Evolutionary conservation across 2,329 filamentous ascomycete genomes (phyloP), one percentile per base, ranked within the genome.

Genomic region (Fusarium miscanthi): DNA sequence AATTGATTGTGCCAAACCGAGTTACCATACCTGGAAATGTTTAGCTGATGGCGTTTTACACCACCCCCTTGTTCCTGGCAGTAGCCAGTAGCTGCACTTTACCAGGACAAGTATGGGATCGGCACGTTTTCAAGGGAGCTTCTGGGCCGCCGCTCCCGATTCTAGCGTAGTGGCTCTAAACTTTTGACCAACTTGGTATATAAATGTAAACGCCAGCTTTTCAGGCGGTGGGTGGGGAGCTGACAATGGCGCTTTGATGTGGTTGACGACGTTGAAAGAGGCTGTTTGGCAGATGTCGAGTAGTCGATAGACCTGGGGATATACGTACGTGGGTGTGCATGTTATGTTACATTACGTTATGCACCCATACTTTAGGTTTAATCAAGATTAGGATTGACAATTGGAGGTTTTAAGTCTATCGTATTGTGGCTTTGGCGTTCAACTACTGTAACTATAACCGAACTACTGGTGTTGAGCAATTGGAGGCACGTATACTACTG

Each of bases 151-250:
- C 52, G 59, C 40, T 66, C 65, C 60, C 57, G 48, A 48, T 33
- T 43, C 51, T 69, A 59, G 56, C 37, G 69, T 41, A 3, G 54
- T 64, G 40, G 43, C 53, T 40, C 57, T 19, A 48, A 21, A 17
- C 46, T 70, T 63, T 66, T 14, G 19, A 19, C 69, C 27, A 30
- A 30, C 9, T 30, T 30, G 9, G 27, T 41, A 57, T 40, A 12
- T 21, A 48, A 57, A 73, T 37, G 30, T 31, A 69, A 61, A 62
- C 70, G 56, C 70, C 65, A 66, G 19, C 9, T 31, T 65, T 51
- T 31, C 42, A 33, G 12, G 23, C 19, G 23, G 37, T 49, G 35
- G 21, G 33, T 30, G 48, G 53, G 52, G 51, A 42, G 40, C 25
- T 54, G 46, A 30, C 6, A 13, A 31, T 3, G 31, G 35, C n/a